phyloP scores from a whole-genome alignment of 2,329 filamentous ascomycete genomes.

The Aureobasidium mangrovei region DNA sequence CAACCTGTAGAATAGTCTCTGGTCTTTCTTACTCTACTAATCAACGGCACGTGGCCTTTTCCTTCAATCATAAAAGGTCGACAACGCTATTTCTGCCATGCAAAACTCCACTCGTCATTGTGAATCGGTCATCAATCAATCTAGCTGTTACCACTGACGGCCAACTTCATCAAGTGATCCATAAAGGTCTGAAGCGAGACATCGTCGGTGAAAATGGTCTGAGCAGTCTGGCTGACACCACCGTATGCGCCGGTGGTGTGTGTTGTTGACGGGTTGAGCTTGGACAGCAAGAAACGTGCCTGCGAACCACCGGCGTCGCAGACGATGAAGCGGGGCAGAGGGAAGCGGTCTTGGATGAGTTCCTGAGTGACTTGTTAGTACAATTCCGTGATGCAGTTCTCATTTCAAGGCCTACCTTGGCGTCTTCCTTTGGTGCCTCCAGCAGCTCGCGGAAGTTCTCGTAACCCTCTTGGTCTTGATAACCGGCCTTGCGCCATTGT shows the following conservation, averaged over 20 bases:
- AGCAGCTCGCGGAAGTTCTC: constrained; percentile 87
- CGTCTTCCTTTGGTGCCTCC: constrained; percentile 93
- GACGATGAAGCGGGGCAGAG: constrained; percentile 95
- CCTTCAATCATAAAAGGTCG: too few relatives aligned
- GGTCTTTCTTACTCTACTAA: too few relatives aligned
- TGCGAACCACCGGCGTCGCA: constrained; percentile 98
- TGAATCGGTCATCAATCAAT: background rate
- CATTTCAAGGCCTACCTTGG: constrained; percentile 57
- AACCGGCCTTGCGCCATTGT: constrained; percentile 95
- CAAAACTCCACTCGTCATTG: too few relatives aligned
- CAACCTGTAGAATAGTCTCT: too few relatives aligned
- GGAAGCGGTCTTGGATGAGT: constrained; percentile 93
- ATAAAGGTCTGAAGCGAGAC: constrained; percentile 98
- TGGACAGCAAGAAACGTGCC: constrained; percentile 90
- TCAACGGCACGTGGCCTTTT: too few relatives aligned
- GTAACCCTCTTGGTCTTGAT: constrained; percentile 96
- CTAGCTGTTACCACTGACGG: constrained; percentile 31
- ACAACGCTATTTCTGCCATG: too few relatives aligned
- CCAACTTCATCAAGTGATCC: constrained; percentile 95
- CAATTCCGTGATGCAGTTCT: background rate
- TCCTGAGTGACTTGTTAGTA: constrained; percentile 48
- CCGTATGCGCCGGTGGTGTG: constrained; percentile 79
- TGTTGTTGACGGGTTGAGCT: constrained; percentile 94
- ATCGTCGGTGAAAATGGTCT: constrained; percentile 98
- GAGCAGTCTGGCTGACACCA: constrained; percentile 77